phyloP scores from a whole-genome alignment of 441 rosid genomes.

The Breynia disticha region DNA sequence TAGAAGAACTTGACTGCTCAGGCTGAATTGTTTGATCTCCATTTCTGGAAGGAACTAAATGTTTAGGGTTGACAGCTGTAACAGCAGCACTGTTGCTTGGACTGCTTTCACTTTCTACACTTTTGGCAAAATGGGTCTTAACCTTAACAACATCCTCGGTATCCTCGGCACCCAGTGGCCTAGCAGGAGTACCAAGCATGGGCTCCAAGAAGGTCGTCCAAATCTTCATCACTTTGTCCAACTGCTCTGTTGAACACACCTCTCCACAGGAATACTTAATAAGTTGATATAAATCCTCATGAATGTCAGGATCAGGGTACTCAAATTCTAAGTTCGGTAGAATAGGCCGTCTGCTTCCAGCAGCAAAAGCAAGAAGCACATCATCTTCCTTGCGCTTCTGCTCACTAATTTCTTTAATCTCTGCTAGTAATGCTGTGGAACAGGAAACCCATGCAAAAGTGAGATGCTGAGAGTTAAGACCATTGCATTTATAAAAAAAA shows the following conservation, averaged over 20 bases:
- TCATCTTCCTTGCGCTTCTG: slow-evolving; percentile 74
- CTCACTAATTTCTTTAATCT: slow-evolving; percentile 87
- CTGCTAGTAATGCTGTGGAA: slow-evolving; percentile 68
- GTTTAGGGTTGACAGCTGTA: slow-evolving; percentile 43
- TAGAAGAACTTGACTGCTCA: slow-evolving; percentile 56
- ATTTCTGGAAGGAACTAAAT: slow-evolving; percentile 46
- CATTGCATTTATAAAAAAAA: too few relatives aligned
- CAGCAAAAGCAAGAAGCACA: slow-evolving; percentile 78
- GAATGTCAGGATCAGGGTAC: slow-evolving; percentile 79
- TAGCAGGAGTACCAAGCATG: slow-evolving; percentile 66
- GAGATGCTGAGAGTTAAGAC: too few relatives aligned
- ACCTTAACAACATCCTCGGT: slow-evolving; percentile 70
- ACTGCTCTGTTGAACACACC: slow-evolving; percentile 88
- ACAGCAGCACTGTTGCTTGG: slow-evolving; percentile 30
- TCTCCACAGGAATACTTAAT: slow-evolving; percentile 91
- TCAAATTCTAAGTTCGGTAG: slow-evolving; percentile 71
- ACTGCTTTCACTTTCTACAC: slow-evolving; percentile 56
- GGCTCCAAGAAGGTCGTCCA: slow-evolving; percentile 97
- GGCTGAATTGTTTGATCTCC: slow-evolving; percentile 42
- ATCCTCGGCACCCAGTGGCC: slow-evolving; percentile 85
- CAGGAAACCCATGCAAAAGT: too few relatives aligned
- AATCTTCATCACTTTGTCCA: slow-evolving; percentile 81
- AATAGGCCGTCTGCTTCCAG: slow-evolving; percentile 67
- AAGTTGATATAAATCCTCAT: slow-evolving; percentile 93
- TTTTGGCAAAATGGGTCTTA: slow-evolving; percentile 39